Evolutionary conservation across 345 rosid genomes (phyloP), one percentile per base, ranked within the genome.

Genomic region (Aquilaria malaccensis): DNA sequence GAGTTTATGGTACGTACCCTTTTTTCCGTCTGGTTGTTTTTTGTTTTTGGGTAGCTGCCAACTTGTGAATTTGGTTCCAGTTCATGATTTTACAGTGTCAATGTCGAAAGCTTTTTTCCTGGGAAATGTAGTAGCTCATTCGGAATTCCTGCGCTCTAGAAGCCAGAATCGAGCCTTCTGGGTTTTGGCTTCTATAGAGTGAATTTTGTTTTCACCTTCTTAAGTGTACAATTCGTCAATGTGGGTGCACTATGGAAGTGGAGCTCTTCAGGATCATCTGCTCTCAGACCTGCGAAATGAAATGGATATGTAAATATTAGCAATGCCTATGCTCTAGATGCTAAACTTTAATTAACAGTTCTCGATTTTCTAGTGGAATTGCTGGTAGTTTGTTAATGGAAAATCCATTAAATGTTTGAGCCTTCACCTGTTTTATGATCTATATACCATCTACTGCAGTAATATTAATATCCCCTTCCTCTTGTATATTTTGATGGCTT

Each of bases 1-100:
- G 89, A 72, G 76, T 83, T 67, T 81, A 80, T 63, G 93, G 93
- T 86, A 86, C 29, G 82, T 47, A 48, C 67, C 59, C 62, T n/a
- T 52, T 9, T 45, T 11, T n/a, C 1, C 50, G 15, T 22, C 30
- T 29, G 45, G 12, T 14, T n/a, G 10, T 13, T 1, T 41, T 45
- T 45, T 73, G 64, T 61, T 46, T n/a, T 37, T 51, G 64, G 46
- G 13, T 9, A 31, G 41, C 48, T 50, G n/a, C 15, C 13, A 22
- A 22, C 22, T 37, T 37, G 43, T 37, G 7, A 37, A 37, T 37
- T 37, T 5, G 7, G 5, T 9, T 51, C 7, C 51, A 50, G n/a
- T 50, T 6, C 7, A 22, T 30, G 50, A 4, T 37, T 37, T 9
- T 32, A 10, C 1, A 30, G 30, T 7, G 43, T 32, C 47, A 10